Conservation (phyloP, 495 filamentous ascomycete genomes). For the Aspergillus olivimuriae region DNA sequence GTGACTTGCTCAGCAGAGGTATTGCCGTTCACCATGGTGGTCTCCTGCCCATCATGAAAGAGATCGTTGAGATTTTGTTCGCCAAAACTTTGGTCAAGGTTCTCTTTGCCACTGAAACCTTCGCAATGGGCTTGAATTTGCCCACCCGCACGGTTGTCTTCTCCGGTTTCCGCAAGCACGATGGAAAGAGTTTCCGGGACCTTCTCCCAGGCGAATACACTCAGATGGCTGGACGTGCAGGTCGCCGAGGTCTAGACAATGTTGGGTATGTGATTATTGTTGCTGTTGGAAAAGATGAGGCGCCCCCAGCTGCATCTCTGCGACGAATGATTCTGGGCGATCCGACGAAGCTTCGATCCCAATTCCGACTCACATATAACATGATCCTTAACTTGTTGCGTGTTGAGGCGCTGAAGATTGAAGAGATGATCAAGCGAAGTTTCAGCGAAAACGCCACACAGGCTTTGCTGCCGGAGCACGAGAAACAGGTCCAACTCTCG, state of each 20-base stretch:
- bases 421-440: slow-evolving; percentile 99
- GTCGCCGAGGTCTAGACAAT: slow-evolving; percentile 83
- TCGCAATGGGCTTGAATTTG: slow-evolving; percentile 96
- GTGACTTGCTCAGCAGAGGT: slow-evolving; percentile 79
- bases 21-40: slow-evolving; percentile 97
- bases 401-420: slow-evolving; percentile 95
- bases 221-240: slow-evolving; percentile 95
- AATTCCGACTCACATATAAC: slow-evolving; percentile 96
- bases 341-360: slow-evolving; percentile 89
- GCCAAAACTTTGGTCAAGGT: slow-evolving; percentile 92
- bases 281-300: slow-evolving; percentile 74
- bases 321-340: slow-evolving; percentile 93
- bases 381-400: slow-evolving; percentile 97
- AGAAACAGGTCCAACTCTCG: slow-evolving; percentile 87
- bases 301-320: slow-evolving; percentile 73
- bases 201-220: slow-evolving; percentile 94
- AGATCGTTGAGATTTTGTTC: slow-evolving; percentile 95
- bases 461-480: slow-evolving; percentile 87
- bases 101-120: slow-evolving; percentile 95
- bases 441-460: slow-evolving; percentile 99
- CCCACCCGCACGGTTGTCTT: slow-evolving; percentile 96
- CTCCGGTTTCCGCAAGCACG: slow-evolving; percentile 93
- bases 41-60: slow-evolving; percentile 92
- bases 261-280: slow-evolving; percentile 94
- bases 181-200: slow-evolving; percentile 85